Evolutionary conservation across 129 eudicot species (phyloP).

Genomic region (Lonicera japonica): DNA sequence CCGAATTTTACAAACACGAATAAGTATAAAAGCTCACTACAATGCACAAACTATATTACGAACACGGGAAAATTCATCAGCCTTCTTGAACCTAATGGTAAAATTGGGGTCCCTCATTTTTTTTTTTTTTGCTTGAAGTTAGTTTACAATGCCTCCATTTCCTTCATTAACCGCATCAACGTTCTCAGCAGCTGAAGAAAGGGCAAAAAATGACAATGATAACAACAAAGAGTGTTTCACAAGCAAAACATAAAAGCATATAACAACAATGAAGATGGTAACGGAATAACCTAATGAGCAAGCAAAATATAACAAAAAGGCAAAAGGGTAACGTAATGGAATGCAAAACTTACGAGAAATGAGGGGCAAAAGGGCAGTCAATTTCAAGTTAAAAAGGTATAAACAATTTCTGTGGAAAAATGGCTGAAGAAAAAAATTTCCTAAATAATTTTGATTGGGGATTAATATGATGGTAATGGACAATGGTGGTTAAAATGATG

Average conservation of each 20-base stretch:
- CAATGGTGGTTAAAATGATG: slow-evolving; percentile 2
- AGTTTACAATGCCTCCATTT: slow-evolving; percentile 30
- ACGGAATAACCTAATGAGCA: slow-evolving; percentile 39
- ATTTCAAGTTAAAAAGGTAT: slow-evolving; percentile 6
- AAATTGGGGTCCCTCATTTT: slow-evolving; percentile 62
- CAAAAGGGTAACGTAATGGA: slow-evolving; percentile 15
- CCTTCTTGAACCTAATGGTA: slow-evolving; percentile 33
- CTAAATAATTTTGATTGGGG: too few relatives aligned
- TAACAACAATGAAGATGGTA: slow-evolving; percentile 7
- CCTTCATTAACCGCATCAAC: slow-evolving; percentile 16
- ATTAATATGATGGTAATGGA: too few relatives aligned
- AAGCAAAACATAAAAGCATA: too few relatives aligned
- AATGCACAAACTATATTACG: slow-evolving; percentile 23
- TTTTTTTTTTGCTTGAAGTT: slow-evolving; percentile 8
- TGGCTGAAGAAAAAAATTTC: too few relatives aligned
- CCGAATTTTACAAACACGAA: slow-evolving; percentile 6
- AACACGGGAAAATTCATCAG: slow-evolving; percentile 9
- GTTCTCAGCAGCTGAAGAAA: slow-evolving; percentile 28
- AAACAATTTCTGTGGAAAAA: slow-evolving; percentile 8
- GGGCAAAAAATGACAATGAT: slow-evolving; percentile 7
- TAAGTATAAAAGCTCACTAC: slow-evolving; percentile 12
- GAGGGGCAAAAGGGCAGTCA: slow-evolving; percentile 41
- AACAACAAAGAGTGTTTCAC: slow-evolving; percentile 19
- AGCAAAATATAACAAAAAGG: slow-evolving; percentile 33
- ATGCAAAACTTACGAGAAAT: slow-evolving; percentile 34